Evolutionary conservation across 805 yeast species (phyloP), one percentile per base, ranked within the genome.

Genomic region (Nakazawaea ishiwadae): DNA sequence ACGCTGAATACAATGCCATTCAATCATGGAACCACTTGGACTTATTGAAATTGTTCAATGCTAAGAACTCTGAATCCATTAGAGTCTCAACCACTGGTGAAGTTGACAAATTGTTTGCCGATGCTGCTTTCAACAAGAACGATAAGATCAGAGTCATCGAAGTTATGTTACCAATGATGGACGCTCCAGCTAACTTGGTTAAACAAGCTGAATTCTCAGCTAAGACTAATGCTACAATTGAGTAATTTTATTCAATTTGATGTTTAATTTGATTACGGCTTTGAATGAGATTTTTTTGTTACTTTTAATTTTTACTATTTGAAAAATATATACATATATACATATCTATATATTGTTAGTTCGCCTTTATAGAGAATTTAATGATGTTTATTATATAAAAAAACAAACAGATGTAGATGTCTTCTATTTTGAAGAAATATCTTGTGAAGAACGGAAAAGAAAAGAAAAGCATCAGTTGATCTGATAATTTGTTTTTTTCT

Each of bases 21-120:
- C 87, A 81, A 64, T 64, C 72, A 42, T 81, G 88, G 88, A 72
- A 79, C 56, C 82, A 81, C 65, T 66, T 68, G 60, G 68, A 67
- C 44, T 51, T 81, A 43, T 65, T 79, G 53, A 75, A 74, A 45
- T 57, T 75, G 31, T 84, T 85, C 68, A 79, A 77, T 48, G 84
- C 83, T 43, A 60, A 60, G 33, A 63, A 67, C 40, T 58, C 58
- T 7, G 81, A 81, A 56, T 67, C 77, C 47, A 52, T 67, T 45
- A 69, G 74, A 58, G 71, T 81, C 31, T 54, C 74, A 19, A 75
- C 77, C 39, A 63, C 73, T 45, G 81, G 80, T 52, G 86, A 79
- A 52, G 69, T 79, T 54, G 70, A 78, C 50, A 63, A 63, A 32
- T 59, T 79, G 51, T 72, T 75, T 45, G 51, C 55, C 14, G 70